A percentile compares a stretch with the other conserved stretches of the same genome.
Evolutionary conservation across 1,284 basidiomycete genomes (phyloP).

Genomic region (Prillingera fragicola): DNA sequence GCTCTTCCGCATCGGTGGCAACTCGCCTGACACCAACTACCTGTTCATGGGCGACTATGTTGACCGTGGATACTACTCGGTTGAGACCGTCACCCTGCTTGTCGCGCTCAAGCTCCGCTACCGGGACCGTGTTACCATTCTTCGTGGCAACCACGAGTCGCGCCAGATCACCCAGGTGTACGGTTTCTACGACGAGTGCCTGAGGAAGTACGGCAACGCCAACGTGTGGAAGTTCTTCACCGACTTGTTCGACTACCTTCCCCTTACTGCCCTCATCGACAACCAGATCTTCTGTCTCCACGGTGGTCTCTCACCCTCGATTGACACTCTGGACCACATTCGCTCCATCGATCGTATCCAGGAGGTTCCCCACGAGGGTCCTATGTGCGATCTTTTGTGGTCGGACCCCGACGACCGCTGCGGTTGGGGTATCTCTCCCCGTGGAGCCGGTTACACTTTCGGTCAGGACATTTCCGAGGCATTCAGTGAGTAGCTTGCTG

Average conservation of each 20-base stretch:
- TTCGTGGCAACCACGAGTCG: slow-evolving; percentile 97
- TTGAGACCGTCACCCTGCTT: slow-evolving; percentile 97
- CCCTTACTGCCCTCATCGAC: slow-evolving; percentile 94
- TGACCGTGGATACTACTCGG: slow-evolving; percentile 98
- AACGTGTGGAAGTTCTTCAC: slow-evolving; percentile 99
- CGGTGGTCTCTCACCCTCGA: slow-evolving; percentile 95
- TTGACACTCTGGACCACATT: slow-evolving; percentile 98
- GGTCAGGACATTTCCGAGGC: slow-evolving; percentile 86
- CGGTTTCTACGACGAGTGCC: slow-evolving; percentile 98
- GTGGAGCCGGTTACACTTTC: slow-evolving; percentile 98
- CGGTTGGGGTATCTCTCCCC: slow-evolving; percentile 98
- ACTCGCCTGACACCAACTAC: slow-evolving; percentile 99
- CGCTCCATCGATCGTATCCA: slow-evolving; percentile 97
- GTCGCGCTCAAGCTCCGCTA: slow-evolving; percentile 97
- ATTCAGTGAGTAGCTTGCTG: slow-evolving; percentile 47
- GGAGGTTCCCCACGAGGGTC: slow-evolving; percentile 97
- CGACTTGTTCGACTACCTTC: slow-evolving; percentile 97
- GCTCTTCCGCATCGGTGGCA: slow-evolving; percentile 97
- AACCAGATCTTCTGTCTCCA: slow-evolving; percentile 99
- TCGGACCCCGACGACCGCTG: slow-evolving; percentile 98
- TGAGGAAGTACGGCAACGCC: slow-evolving; percentile 98
- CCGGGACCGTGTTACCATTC: slow-evolving; percentile 95
- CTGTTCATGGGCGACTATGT: slow-evolving; percentile 99
- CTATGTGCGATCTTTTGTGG: slow-evolving; percentile 99
- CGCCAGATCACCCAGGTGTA: slow-evolving; percentile 99